Percentiles rank a stretch among this genome's conserved stretches.
These are phyloP conservation scores for Grigorovia jiainica DNA, from an alignment of 805 yeast genomes.

Conservation along the genomic window DNA sequence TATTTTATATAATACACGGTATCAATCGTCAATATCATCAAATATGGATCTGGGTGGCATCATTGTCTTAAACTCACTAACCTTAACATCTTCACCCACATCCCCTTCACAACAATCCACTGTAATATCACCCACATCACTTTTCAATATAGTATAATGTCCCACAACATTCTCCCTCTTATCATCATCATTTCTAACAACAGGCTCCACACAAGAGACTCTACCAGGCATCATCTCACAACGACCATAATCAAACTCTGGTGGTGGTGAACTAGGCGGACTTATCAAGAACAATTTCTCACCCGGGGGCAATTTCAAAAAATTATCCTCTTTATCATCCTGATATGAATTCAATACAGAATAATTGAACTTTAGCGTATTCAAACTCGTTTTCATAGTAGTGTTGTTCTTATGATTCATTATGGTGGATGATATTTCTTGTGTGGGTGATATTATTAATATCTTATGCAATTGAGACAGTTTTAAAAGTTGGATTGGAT, in stretches of 20 bases:
- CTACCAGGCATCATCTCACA: conserved; percentile 16
- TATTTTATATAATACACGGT: background rate
- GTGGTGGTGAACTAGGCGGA: conserved; percentile 36
- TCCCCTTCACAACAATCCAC: conserved; percentile 12
- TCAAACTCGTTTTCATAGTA: too few relatives aligned
- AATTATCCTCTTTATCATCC: conserved; percentile 4
- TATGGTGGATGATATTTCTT: too few relatives aligned
- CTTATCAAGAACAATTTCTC: conserved; percentile 31
- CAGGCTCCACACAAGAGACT: background rate
- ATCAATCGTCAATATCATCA: conserved; percentile 21
- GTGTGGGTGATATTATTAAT: too few relatives aligned
- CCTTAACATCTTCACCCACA: background rate
- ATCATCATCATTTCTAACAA: background rate
- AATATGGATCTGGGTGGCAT: conserved; percentile 33
- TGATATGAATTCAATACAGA: conserved; percentile 10
- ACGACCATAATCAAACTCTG: conserved; percentile 31
- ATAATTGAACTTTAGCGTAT: conserved; percentile 8
- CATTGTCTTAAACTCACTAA: conserved; percentile 23
- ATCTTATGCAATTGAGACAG: too few relatives aligned
- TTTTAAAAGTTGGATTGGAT: too few relatives aligned
- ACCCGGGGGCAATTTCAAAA: conserved; percentile 28
- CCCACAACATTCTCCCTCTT: background rate
- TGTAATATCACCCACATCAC: conserved; percentile 15
- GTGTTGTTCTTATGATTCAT: too few relatives aligned
- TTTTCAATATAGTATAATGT: conserved; percentile 10